Base-by-base conservation (phyloP, 2,329 filamentous ascomycete species). In the Neospermospora avenae region DNA sequence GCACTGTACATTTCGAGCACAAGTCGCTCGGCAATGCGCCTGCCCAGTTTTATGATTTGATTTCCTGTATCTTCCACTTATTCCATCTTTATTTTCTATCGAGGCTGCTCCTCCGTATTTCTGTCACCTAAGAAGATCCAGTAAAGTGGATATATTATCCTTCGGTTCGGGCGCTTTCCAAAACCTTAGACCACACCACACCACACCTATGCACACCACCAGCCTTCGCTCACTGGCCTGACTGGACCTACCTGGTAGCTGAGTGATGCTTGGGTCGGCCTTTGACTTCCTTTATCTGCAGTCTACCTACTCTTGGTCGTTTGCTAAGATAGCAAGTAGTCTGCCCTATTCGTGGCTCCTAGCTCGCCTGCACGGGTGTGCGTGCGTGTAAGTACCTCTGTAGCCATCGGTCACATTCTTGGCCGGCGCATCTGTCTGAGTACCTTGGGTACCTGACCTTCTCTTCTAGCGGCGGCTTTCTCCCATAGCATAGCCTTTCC, bases 81-180 rank as follows among this genome's bases (percentile, higher is more conserved):
- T 31, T 31, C n/a, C 1, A 31, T 31, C 11, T 31, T 2, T 3
- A 31, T 10, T 31, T 10, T 6, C 11, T 10, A 31, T 31, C 11
- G 6, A 10, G 11, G 28, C 20, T 45, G 20, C 24, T 24, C 25
- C 3, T 31, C 44, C 44, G 14, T 46, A 46, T n/a, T 46, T 14
- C 22, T 22, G 44, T 24, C 44, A 16, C 13, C 44, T 31, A 10
- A 5, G 11, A 31, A 10, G 28, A 31, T 31, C 14, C 14, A 51
- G 48, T 7, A 37, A 51, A 35, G 48, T 51, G 48, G 48, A 18
- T 20, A 22, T 5, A n/a, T 8, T 35, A 35, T 35, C 35, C 48
- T 51, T 28, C 48, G 48, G 31, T 51, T 35, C 48, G 48, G 48
- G 48, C 48, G 48, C 48, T 51, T 51, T 51, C n/a, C 48, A 51